Evolutionary conservation across 768 basidiomycete species (phyloP).

Genomic region (Kwoniella sp.): DNA sequence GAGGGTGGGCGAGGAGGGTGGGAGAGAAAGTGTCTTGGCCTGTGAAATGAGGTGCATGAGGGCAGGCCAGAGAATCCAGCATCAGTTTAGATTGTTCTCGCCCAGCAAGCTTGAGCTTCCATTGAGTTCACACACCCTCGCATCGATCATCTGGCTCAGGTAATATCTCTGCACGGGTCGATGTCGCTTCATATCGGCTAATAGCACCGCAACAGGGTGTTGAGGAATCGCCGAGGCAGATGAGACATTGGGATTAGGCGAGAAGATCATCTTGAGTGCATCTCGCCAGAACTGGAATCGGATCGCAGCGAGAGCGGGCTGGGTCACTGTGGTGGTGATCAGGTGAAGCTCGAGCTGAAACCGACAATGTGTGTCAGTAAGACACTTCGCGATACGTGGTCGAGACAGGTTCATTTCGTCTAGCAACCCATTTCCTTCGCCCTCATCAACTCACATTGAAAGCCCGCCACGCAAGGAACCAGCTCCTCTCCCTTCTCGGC

Average conservation of each 20-base stretch:
- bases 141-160: conserved; percentile 52
- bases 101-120: not conserved
- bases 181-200: conserved; percentile 37
- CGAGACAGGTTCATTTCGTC: no score
- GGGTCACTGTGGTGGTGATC: conserved; percentile 44
- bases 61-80: not conserved
- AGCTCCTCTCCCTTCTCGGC: conserved; percentile 45
- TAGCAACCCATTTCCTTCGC: not conserved
- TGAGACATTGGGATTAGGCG: conserved; percentile 1
- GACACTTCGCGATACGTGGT: not conserved
- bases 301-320: conserved; percentile 53
- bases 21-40: conserved; percentile 39
- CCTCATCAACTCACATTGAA: conserved; percentile 49
- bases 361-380: not conserved
- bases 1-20: conserved; percentile 40
- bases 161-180: conserved; percentile 54
- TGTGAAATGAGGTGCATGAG: not conserved
- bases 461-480: conserved; percentile 53
- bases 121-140: conserved; percentile 33
- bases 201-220: conserved; percentile 51
- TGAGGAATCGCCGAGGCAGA: conserved; percentile 36
- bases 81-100: not conserved
- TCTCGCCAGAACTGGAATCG: conserved; percentile 56
- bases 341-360: conserved; percentile 52
- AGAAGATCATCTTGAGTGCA: conserved; percentile 44